phyloP scores from a whole-genome alignment of 805 yeast genomes.

The Monosporozyma aquatica region DNA sequence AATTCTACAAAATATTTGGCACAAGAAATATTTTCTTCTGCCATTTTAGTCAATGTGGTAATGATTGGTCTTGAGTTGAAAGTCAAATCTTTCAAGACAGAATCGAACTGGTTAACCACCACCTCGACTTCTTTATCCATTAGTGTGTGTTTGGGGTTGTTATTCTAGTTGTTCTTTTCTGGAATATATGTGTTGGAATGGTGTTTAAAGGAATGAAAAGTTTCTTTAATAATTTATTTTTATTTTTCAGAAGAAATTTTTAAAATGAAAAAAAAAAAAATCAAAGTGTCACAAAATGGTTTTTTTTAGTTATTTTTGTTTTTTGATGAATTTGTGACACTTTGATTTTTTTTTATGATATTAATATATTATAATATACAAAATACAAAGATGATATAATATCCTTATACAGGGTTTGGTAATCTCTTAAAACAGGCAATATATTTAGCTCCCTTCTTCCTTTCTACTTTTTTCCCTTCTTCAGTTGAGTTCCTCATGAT shows the following conservation, averaged over 20 bases:
- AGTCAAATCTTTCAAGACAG: constrained; percentile 66
- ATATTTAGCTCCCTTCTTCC: constrained; percentile 81
- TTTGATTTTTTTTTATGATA: no score
- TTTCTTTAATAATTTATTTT: no score
- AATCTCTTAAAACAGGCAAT: constrained; percentile 79
- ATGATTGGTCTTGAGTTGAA: constrained; percentile 88
- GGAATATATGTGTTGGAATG: no score
- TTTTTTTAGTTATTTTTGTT: no score
- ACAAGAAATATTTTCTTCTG: constrained; percentile 70
- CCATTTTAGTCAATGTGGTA: constrained; percentile 71
- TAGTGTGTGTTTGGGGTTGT: no score
- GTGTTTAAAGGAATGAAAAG: no score
- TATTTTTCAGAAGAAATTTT: not conserved
- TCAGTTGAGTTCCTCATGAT: constrained; percentile 91
- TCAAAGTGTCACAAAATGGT: not conserved
- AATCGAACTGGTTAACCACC: constrained; percentile 50
- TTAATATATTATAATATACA: not conserved
- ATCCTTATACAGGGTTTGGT: constrained; percentile 40
- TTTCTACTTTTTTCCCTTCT: constrained; percentile 92
- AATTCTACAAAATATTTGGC: constrained; percentile 74
- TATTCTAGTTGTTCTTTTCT: no score
- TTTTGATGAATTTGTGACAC: no score
- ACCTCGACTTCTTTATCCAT: constrained; percentile 30
- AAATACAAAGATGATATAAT: not conserved
- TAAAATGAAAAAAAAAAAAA: not conserved